phyloP scores from a whole-genome alignment of 2,329 filamentous ascomycete species.

The Colletotrichum sp. region DNA sequence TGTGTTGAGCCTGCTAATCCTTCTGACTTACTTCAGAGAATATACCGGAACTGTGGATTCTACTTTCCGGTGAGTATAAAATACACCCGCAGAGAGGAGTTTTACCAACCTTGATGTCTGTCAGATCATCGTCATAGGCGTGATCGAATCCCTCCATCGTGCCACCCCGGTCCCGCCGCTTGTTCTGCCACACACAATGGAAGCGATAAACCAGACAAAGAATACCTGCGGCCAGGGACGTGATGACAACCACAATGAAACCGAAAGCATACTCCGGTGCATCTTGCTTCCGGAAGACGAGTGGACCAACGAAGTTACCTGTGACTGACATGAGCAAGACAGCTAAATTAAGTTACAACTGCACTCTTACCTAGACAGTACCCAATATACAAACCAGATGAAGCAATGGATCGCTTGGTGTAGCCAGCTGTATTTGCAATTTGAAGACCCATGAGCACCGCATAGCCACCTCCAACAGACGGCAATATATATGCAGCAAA shows the following conservation, averaged over 20 bases:
- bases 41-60: conserved; percentile 31
- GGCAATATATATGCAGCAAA: conserved; percentile 56
- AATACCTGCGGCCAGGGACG: conserved; percentile 30
- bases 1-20: not conserved
- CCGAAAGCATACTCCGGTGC: conserved; percentile 27
- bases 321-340: not conserved
- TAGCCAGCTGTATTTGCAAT: conserved; percentile 58
- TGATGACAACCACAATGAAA: conserved; percentile 42
- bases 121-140: conserved; percentile 57
- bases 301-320: conserved; percentile 48
- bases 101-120: conserved; percentile 40
- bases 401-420: conserved; percentile 53
- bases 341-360: not conserved
- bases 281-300: conserved; percentile 44
- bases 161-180: conserved; percentile 43
- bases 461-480: conserved; percentile 48
- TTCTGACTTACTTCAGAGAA: conserved; percentile 1
- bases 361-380: conserved; percentile 47
- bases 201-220: conserved; percentile 48
- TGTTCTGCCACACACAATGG: conserved; percentile 49
- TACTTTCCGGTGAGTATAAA: not conserved
- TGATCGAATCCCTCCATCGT: conserved; percentile 54
- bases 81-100: not conserved
- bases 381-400: conserved; percentile 54
- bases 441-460: conserved; percentile 53